Evolutionary conservation across 1,284 basidiomycete species (phyloP).

Genomic region (Garcileccinum viscosum): DNA sequence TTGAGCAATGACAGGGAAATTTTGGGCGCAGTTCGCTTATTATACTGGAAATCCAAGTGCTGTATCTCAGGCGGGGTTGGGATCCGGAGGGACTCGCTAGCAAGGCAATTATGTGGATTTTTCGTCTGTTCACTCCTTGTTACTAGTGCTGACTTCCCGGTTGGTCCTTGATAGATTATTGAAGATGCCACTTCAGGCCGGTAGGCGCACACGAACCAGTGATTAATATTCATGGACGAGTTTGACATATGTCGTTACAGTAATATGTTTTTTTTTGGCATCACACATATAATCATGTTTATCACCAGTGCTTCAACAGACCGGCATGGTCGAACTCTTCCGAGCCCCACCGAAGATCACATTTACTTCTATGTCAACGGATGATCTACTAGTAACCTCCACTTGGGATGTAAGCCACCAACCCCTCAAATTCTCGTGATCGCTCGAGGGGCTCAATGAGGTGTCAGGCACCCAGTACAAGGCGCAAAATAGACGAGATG

Average conservation of each 20-base stretch:
- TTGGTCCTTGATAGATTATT: slow-evolving; percentile 46
- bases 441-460: no score
- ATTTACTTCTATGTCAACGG: slow-evolving; percentile 93
- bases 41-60: slow-evolving; percentile 50
- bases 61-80: slow-evolving; percentile 71
- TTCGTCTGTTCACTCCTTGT: slow-evolving; percentile 19
- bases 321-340: slow-evolving; percentile 90
- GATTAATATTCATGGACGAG: slow-evolving; percentile 62
- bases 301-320: slow-evolving; percentile 84
- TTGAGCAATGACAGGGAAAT: slow-evolving; percentile 68
- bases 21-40: slow-evolving; percentile 62
- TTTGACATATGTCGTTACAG: slow-evolving; percentile 71
- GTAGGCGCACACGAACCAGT: slow-evolving; percentile 64
- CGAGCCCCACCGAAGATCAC: slow-evolving; percentile 89
- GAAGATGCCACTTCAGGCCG: slow-evolving; percentile 64
- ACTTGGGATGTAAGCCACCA: slow-evolving; percentile 86
- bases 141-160: neutral
- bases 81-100: slow-evolving; percentile 57
- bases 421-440: neutral
- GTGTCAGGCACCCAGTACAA: no score
- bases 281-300: neutral
- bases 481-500: no score
- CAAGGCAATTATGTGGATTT: slow-evolving; percentile 55
- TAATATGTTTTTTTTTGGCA: neutral
- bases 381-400: slow-evolving; percentile 90